Evolutionary conservation across 495 filamentous ascomycete species (phyloP), one percentile per base, ranked within the genome.

Genomic region (Arthonia radiata): DNA sequence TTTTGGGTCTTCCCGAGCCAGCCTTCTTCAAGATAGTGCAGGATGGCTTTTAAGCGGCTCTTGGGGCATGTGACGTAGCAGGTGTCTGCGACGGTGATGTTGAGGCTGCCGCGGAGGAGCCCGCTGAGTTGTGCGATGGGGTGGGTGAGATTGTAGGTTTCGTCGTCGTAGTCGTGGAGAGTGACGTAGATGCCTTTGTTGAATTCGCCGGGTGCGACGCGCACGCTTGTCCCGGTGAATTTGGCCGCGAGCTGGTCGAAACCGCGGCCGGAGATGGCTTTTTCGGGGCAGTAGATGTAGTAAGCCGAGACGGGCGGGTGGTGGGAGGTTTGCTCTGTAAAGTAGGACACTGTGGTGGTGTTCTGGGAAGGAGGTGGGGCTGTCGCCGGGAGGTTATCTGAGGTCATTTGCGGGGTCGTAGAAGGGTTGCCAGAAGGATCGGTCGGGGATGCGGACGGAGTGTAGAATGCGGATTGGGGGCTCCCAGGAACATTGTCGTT

Each of bases 311-410:
- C 83, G 8, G 86, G 86, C 9, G 86, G 86, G 54, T 97, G 86
- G 33, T 97, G 86, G 4, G 83, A 93, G n/a, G 86, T 80, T 41
- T 97, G 86, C 46, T 97, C 86, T 4, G 86, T 97, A 36, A 97
- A 53, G 39, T 82, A 97, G 17, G 79, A 91, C 26, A 97, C 63
- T 31, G 67, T 68, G 37, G 83, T 61, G 13, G 57, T 54, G 31
- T 61, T 67, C 59, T 43, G 32, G 49, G 52, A 26, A 47, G 35
- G 45, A 45, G 7, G 39, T 39, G 14, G 36, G 38, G 13, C 41
- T 37, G 13, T 39, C 22, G 13, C 37, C 32, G 21, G 32, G 19
- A 25, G 29, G 8, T 11, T 15, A 15, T 16, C 31, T 17, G 24
- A 24, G 31, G 15, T 26, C 12, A 28, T 34, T n/a, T n/a, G n/a